A percentile compares a stretch with the other conserved stretches of the same genome.
phyloP scores from a whole-genome alignment of 768 basidiomycete genomes.

The Cytidiella melzeri region DNA sequence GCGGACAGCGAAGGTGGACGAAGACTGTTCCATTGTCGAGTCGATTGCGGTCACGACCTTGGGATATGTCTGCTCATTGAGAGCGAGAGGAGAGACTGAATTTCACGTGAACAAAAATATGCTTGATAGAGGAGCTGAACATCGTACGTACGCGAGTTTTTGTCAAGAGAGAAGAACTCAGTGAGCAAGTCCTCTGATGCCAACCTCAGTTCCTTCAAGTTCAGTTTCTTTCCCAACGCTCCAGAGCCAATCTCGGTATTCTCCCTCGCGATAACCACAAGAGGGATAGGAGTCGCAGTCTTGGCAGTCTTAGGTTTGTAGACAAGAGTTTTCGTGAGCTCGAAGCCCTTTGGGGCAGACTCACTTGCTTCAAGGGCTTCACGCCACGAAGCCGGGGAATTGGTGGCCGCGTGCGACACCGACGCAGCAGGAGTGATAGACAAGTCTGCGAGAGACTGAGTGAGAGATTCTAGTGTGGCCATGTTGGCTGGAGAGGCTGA shows the following conservation, averaged over 20 bases:
- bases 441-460: slow-evolving; percentile 42
- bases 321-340: slow-evolving; percentile 82
- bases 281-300: slow-evolving; percentile 72
- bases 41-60: slow-evolving; percentile 75
- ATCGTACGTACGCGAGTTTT: slow-evolving; percentile 80
- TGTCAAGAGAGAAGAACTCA: slow-evolving; percentile 79
- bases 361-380: slow-evolving; percentile 53
- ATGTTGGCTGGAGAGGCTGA: slow-evolving; percentile 19
- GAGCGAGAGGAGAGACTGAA: slow-evolving; percentile 83
- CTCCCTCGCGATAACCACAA: slow-evolving; percentile 83
- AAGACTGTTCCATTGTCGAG: slow-evolving; percentile 64
- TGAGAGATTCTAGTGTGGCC: slow-evolving; percentile 29
- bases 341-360: slow-evolving; percentile 51
- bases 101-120: not conserved
- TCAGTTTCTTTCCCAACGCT: slow-evolving; percentile 71
- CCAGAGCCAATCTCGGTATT: slow-evolving; percentile 76
- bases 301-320: slow-evolving; percentile 99
- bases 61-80: slow-evolving; percentile 59
- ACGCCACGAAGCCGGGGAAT: slow-evolving; percentile 73
- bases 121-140: slow-evolving; percentile 25
- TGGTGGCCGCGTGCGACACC: slow-evolving; percentile 54
- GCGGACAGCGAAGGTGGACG: slow-evolving; percentile 68
- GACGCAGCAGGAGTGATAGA: slow-evolving; percentile 48
- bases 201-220: slow-evolving; percentile 81
- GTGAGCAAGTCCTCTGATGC: slow-evolving; percentile 82